Conservation (phyloP, 805 yeast genomes). For the Zygosaccharomyces pseudorouxii region DNA sequence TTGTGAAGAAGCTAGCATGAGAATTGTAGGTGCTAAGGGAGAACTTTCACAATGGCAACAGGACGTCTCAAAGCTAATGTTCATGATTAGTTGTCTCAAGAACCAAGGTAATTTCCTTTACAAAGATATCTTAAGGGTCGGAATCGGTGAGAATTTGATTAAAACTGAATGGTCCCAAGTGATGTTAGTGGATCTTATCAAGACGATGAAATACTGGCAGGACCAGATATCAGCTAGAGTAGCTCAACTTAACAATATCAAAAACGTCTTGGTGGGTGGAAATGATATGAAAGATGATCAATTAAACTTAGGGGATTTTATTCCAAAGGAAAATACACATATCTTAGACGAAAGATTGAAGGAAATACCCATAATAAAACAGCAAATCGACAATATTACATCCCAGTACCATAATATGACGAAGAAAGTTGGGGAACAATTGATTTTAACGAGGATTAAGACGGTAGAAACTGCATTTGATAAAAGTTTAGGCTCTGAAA, state of each 20-base stretch:
- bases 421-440: constrained; percentile 27
- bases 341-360: constrained; percentile 31
- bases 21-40: constrained; percentile 36
- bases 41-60: constrained; percentile 40
- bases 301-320: constrained; percentile 42
- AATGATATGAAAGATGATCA: constrained; percentile 19
- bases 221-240: constrained; percentile 35
- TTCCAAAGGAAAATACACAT: constrained; percentile 39
- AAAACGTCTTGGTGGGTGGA: constrained; percentile 32
- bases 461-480: constrained; percentile 18
- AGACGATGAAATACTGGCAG: constrained; percentile 30
- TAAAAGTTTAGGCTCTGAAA: constrained; percentile 22
- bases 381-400: constrained; percentile 31
- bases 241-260: constrained; percentile 34
- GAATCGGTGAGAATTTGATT: constrained; percentile 31
- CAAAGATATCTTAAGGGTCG: constrained; percentile 28
- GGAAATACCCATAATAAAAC: constrained; percentile 31
- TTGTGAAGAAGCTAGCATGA: constrained; percentile 47
- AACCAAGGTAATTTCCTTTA: constrained; percentile 46
- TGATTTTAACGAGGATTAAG: constrained; percentile 25
- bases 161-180: constrained; percentile 23
- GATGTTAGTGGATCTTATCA: constrained; percentile 20
- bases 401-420: constrained; percentile 30
- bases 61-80: constrained; percentile 41
- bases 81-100: constrained; percentile 41